phyloP scores from a whole-genome alignment of 306 rosid genomes.

The Psophocarpus tetragonolobus region DNA sequence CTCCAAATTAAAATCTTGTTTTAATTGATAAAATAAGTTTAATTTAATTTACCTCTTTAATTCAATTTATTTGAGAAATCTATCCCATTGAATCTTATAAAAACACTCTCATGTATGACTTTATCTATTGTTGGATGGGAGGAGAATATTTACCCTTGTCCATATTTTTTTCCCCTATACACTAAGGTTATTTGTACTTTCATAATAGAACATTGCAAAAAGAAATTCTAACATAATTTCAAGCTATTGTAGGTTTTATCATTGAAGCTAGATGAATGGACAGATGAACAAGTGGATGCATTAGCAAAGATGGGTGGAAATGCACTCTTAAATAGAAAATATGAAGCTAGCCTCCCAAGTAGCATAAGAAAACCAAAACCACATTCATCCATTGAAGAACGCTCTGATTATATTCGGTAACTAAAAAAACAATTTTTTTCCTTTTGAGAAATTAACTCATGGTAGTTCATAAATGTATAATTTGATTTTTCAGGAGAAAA shows the following conservation, averaged over 20 bases:
- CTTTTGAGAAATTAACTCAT: constrained; percentile 1
- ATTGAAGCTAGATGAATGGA: constrained; percentile 90
- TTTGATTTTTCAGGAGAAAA: constrained; percentile 68
- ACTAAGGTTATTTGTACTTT: not conserved
- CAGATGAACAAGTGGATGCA: constrained; percentile 70
- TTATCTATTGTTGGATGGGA: not conserved
- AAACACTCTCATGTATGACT: not conserved
- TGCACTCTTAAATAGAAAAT: constrained; percentile 60
- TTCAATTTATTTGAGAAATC: too few relatives aligned
- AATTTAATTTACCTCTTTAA: too few relatives aligned
- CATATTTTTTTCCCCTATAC: not conserved
- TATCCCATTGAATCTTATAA: not conserved
- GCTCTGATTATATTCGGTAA: constrained; percentile 78
- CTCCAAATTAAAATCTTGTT: too few relatives aligned
- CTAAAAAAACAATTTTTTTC: not conserved
- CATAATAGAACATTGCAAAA: not conserved
- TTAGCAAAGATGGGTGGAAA: constrained; percentile 78
- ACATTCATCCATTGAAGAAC: constrained; percentile 75
- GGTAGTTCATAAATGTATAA: constrained; percentile 27
- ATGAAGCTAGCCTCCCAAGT: constrained; percentile 70
- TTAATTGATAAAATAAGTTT: too few relatives aligned
- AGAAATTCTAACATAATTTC: constrained; percentile 15
- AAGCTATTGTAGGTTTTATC: constrained; percentile 70
- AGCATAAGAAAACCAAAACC: constrained; percentile 62
- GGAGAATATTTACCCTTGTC: not conserved